A percentile compares a stretch with the other conserved stretches of the same genome.
Conservation (phyloP, 805 yeast genomes). For the Metschnikowia orientalis region DNA sequence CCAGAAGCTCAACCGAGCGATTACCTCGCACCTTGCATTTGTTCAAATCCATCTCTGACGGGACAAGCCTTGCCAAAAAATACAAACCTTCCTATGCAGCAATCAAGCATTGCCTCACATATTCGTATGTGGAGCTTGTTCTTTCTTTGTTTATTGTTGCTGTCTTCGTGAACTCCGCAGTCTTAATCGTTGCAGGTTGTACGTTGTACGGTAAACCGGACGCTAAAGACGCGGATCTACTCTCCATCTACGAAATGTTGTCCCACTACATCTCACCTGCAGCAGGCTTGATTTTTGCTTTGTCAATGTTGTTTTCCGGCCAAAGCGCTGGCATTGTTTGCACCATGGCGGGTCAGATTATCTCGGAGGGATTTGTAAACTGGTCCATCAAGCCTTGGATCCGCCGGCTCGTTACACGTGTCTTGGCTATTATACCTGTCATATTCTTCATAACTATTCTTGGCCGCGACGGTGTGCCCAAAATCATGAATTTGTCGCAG, state of each 20-base stretch:
- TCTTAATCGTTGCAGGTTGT: constrained; percentile 42
- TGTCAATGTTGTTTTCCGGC: constrained; percentile 44
- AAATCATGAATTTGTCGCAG: constrained; percentile 43
- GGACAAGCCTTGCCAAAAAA: constrained; percentile 25
- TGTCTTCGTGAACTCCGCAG: constrained; percentile 42
- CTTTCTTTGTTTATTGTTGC: constrained; percentile 40
- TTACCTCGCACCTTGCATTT: constrained; percentile 18
- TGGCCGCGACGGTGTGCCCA: constrained; percentile 43
- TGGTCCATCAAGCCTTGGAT: constrained; percentile 44
- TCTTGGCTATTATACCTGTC: constrained; percentile 41
- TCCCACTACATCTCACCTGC: constrained; percentile 42
- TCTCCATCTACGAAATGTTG: constrained; percentile 42
- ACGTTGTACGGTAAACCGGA: constrained; percentile 41
- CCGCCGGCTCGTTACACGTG: constrained; percentile 38
- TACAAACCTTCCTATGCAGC: constrained; percentile 42
- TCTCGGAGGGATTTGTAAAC: constrained; percentile 43
- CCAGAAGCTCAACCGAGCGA: constrained; percentile 4
- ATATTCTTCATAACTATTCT: constrained; percentile 32
- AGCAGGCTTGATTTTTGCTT: constrained; percentile 42
- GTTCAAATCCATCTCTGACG: constrained; percentile 26
- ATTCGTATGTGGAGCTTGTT: constrained; percentile 37
- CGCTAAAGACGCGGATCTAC: constrained; percentile 43
- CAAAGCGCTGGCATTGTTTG: constrained; percentile 47
- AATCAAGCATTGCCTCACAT: constrained; percentile 37
- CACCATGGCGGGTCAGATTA: constrained; percentile 47